A percentile compares a stretch with the other conserved stretches of the same genome.
Conservation (phyloP, 2,329 filamentous ascomycete genomes). For the Aureobasidium sp. region DNA sequence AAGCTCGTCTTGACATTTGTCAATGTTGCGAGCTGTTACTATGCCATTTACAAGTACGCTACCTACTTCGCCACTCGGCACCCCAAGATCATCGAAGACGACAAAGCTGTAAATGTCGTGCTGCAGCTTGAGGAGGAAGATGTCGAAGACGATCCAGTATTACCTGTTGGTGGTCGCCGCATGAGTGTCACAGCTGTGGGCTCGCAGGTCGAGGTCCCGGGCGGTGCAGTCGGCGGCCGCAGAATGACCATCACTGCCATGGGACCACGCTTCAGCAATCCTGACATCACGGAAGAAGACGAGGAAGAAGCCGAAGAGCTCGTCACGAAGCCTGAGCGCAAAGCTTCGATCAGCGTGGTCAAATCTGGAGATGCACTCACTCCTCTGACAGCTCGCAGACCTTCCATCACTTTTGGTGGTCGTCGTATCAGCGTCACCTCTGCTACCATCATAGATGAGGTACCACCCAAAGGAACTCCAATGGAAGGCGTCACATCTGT, state of each 20-base stretch:
- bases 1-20: constrained; percentile 41
- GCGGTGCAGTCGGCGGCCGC: not conserved
- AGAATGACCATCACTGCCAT: constrained; percentile 18
- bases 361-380: not conserved
- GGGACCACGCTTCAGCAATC: constrained; percentile 16
- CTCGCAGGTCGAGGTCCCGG: constrained; percentile 12
- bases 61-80: constrained; percentile 42
- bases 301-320: constrained; percentile 5
- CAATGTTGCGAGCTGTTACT: constrained; percentile 34
- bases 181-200: constrained; percentile 20
- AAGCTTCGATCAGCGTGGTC: constrained; percentile 5
- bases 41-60: constrained; percentile 34
- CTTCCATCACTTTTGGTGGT: constrained; percentile 7
- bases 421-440: not conserved
- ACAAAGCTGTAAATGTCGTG: constrained; percentile 29
- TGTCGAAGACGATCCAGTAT: not conserved
- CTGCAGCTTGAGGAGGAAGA: constrained; percentile 18
- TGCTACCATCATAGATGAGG: constrained; percentile 1
- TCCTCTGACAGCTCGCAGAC: not conserved
- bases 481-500: not conserved
- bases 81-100: constrained; percentile 44
- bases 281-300: constrained; percentile 12
- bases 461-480: not conserved
- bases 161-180: constrained; percentile 16
- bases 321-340: constrained; percentile 6